phyloP scores from a whole-genome alignment of 2,329 filamentous ascomycete genomes.

The Venturia asperata region DNA sequence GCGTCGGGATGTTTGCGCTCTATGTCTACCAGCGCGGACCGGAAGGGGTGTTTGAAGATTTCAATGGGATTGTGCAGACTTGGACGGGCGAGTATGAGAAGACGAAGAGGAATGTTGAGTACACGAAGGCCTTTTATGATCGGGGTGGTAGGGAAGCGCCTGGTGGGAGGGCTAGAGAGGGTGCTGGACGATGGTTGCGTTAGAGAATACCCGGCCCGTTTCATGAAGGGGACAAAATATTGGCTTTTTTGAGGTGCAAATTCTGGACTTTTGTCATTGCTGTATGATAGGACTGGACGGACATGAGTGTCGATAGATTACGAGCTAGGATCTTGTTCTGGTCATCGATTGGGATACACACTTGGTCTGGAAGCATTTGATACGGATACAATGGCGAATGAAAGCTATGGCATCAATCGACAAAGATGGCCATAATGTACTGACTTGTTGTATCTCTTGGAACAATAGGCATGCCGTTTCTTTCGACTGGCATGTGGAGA shows the following conservation, averaged over 20 bases:
- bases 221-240: not conserved
- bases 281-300: not conserved
- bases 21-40: constrained; percentile 56
- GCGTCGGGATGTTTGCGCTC: constrained; percentile 47
- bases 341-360: not conserved
- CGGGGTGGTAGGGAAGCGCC: constrained; percentile 1
- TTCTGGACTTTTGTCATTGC: not conserved
- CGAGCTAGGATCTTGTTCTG: not conserved
- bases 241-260: not conserved
- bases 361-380: not conserved
- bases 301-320: not conserved
- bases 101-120: not conserved
- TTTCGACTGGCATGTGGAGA: too few relatives aligned
- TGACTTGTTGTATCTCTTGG: not conserved
- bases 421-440: not conserved
- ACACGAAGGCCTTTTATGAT: constrained; percentile 9
- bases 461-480: not conserved
- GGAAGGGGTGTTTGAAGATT: constrained; percentile 57
- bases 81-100: constrained; percentile 17
- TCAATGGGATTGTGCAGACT: constrained; percentile 26
- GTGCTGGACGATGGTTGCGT: constrained; percentile 10
- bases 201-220: not conserved
- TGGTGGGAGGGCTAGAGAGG: constrained; percentile 1
- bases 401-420: not conserved
- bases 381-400: not conserved